These are phyloP conservation scores for Paralagenidium karlingii DNA, from an alignment of 352 stramenopile genomes.

Conservation along the genomic window DNA sequence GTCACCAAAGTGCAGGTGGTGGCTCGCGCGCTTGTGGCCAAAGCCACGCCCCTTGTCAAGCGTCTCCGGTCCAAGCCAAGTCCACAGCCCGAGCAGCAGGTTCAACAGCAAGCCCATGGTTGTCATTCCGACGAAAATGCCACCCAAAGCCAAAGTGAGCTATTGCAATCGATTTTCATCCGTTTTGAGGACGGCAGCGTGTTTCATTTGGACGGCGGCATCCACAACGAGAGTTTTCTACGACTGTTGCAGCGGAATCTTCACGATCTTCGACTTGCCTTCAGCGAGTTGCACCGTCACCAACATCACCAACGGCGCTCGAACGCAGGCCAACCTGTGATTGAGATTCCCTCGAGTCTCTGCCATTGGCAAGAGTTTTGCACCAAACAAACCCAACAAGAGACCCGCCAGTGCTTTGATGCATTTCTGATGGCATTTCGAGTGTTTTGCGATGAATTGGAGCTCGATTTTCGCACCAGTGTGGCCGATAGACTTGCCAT, in stretches of 20 bases:
- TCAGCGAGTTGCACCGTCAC: too few species aligned
- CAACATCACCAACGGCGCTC: too few species aligned
- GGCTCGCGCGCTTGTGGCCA: constrained; percentile 1
- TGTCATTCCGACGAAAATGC: constrained; percentile 8
- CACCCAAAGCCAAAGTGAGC: constrained; percentile 13
- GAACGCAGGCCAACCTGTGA: too few species aligned
- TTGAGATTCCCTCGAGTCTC: too few species aligned
- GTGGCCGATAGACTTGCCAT: too few species aligned
- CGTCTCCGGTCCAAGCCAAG: constrained; percentile 2
- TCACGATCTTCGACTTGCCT: constrained; percentile 28
- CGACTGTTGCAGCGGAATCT: constrained; percentile 38
- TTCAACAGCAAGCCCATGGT: constrained; percentile 2
- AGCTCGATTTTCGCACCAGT: constrained; percentile 27
- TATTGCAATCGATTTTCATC: constrained; percentile 1
- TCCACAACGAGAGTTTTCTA: constrained; percentile 35
- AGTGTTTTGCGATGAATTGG: constrained; percentile 48
- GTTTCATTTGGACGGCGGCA: constrained; percentile 44
- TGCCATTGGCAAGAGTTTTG: constrained; percentile 40
- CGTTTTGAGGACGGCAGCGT: neutral
- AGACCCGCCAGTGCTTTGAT: constrained; percentile 8
- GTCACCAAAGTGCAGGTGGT: constrained; percentile 24
- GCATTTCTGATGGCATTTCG: constrained; percentile 33
- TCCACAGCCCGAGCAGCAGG: neutral
- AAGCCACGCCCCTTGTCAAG: constrained; percentile 2
- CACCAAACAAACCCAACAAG: neutral